phyloP scores from a whole-genome alignment of 2,329 filamentous ascomycete species.

The Scedosporium boydii region DNA sequence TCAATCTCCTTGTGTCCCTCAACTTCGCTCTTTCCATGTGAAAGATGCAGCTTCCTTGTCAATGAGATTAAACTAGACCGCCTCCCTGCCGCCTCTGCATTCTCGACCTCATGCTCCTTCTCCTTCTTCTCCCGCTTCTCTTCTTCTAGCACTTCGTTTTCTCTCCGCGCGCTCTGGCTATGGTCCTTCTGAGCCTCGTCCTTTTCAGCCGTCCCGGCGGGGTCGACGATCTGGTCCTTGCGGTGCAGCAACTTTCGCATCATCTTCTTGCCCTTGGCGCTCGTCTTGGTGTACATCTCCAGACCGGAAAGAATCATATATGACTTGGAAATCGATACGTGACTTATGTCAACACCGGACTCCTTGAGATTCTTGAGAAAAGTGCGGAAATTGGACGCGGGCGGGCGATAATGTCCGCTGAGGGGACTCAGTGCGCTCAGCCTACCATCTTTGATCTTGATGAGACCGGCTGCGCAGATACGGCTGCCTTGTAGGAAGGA shows the following conservation, averaged over 20 bases:
- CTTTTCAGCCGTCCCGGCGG: neutral
- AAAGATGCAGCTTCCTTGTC: neutral
- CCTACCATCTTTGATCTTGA: conserved; percentile 75
- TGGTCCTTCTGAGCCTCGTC: conserved; percentile 1
- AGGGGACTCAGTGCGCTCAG: conserved; percentile 62
- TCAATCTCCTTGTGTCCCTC: neutral
- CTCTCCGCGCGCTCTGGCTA: conserved; percentile 1
- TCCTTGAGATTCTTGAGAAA: conserved; percentile 68
- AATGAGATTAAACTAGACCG: neutral
- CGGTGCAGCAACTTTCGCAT: conserved; percentile 26
- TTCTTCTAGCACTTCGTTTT: neutral
- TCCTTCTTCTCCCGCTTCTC: neutral
- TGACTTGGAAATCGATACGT: conserved; percentile 68
- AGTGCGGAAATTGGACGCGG: conserved; percentile 70
- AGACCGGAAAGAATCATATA: conserved; percentile 77
- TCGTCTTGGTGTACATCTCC: conserved; percentile 66
- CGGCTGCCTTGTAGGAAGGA: conserved; percentile 78
- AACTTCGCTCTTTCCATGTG: neutral
- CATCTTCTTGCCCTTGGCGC: conserved; percentile 47
- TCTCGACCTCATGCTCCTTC: neutral
- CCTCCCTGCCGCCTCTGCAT: neutral
- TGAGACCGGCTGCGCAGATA: conserved; percentile 73
- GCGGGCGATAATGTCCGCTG: conserved; percentile 78
- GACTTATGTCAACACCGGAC: conserved; percentile 68
- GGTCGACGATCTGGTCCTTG: neutral